A percentile compares a stretch with the other conserved stretches of the same genome.
These are phyloP conservation scores for Phylloporus arenicola DNA, from an alignment of 768 basidiomycete species.

Conservation along the genomic window DNA sequence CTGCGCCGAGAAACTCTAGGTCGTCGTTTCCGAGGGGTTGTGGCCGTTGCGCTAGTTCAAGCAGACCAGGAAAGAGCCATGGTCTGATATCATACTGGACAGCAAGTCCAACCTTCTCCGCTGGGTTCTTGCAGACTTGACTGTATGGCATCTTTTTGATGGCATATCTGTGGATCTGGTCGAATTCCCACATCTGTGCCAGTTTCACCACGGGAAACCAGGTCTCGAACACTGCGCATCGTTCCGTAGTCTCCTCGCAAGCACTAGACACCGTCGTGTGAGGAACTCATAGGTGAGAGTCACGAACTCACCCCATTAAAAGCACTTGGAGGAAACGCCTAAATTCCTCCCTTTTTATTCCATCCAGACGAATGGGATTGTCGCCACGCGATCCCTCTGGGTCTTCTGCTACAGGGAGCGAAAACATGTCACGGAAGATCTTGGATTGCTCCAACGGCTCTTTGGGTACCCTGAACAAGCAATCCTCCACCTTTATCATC, in stretches of 20 bases:
- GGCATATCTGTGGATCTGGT: constrained; percentile 26
- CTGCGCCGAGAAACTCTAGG: constrained; percentile 10
- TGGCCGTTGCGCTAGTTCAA: constrained; percentile 13
- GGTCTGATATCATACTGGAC: constrained; percentile 26
- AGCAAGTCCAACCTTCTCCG: constrained; percentile 30
- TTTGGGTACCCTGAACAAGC: constrained; percentile 26
- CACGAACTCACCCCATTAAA: constrained; percentile 10
- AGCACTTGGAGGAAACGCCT: constrained; percentile 21
- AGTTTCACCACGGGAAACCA: constrained; percentile 39
- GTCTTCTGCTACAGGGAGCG: constrained; percentile 11
- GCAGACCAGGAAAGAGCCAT: constrained; percentile 32
- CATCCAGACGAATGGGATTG: constrained; percentile 22
- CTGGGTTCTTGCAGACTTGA: constrained; percentile 1
- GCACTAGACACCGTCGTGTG: background rate
- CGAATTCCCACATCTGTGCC: constrained; percentile 36
- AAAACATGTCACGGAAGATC: constrained; percentile 24
- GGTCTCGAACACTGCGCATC: constrained; percentile 12
- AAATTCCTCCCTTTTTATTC: constrained; percentile 23
- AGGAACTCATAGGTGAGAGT: background rate
- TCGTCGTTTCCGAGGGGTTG: constrained; percentile 17
- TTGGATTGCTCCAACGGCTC: constrained; percentile 20
- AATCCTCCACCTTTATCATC: constrained; percentile 22
- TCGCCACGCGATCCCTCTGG: constrained; percentile 17
- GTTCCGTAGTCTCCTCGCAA: background rate
- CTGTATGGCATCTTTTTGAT: constrained; percentile 24